Base-by-base conservation (phyloP, 345 rosid species). In the Orychophragmus violaceus region DNA sequence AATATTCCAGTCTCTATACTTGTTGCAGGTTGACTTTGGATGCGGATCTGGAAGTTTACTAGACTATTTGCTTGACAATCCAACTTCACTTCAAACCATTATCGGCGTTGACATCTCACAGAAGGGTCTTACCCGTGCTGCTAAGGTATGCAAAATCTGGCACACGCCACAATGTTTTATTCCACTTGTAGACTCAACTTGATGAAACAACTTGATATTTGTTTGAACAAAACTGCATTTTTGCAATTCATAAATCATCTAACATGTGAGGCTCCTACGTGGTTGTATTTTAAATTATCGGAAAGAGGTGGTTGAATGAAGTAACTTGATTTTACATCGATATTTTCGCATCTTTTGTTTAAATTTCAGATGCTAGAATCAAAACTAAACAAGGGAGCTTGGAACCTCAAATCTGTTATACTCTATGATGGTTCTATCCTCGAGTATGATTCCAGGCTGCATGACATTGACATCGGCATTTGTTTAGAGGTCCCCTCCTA, bases 21-120 rank as follows among this genome's bases (percentile, higher is more conserved):
- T 69, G 27, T 52, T 69, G 60, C 70, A 87, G 96, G 85, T 82
- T 80, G 98, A 92, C 74, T 87, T 87, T 80, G 98, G 98, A 46
- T 92, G 96, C 55, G 90, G 95, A 50, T 83, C 98, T 41, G 98
- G 98, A 74, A 86, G 96, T 76, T 80, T 89, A 59, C 71, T 89
- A 77, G 84, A 86, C 50, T 83, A 95, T 55, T 66, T 92, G 54
- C 77, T 92, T 74, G 89, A 89, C 71, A 79, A 81, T 76, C 81
- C 85, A 39, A 86, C 86, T 51, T 71, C 95, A 22, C 79, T 92
- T 72, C 80, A 82, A 71, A 82, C 78, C 74, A 74, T 87, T 62
- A 85, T 77, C 11, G 97, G 98, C 6, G 87, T 90, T 65, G 98
- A 90, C 80, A 74, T 89, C 66, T 93, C 97, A 32, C 76, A 24